Evolutionary conservation across 2,329 filamentous ascomycete genomes (phyloP).

Genomic region (Penicillium sp.): DNA sequence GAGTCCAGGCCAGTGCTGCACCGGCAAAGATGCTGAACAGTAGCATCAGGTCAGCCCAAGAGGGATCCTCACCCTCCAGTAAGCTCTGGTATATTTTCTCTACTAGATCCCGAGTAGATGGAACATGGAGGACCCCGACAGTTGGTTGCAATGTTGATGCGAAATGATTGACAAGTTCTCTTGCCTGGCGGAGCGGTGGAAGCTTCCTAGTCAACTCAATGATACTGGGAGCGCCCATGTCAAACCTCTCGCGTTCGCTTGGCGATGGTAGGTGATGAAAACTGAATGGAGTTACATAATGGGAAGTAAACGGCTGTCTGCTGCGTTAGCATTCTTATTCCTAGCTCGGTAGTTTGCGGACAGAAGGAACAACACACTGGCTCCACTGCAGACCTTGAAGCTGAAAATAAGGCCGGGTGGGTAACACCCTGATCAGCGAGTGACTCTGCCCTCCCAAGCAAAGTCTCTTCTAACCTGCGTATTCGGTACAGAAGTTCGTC

Average conservation of each 20-base stretch:
- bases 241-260: background rate
- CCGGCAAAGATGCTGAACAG: conserved; percentile 19
- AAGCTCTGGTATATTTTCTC: conserved; percentile 15
- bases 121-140: conserved; percentile 19
- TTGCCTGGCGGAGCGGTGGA: conserved; percentile 17
- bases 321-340: background rate
- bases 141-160: conserved; percentile 14
- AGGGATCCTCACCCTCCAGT: conserved; percentile 14
- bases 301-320: conserved; percentile 4
- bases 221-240: conserved; percentile 1
- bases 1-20: conserved; percentile 16
- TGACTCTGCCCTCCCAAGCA: conserved; percentile 1
- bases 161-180: conserved; percentile 16
- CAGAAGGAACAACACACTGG: background rate
- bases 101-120: conserved; percentile 10
- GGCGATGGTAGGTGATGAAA: conserved; percentile 4
- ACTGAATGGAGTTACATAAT: conserved; percentile 16
- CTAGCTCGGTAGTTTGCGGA: background rate
- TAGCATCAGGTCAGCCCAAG: conserved; percentile 13
- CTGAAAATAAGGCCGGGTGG: background rate
- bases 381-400: background rate
- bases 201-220: conserved; percentile 10
- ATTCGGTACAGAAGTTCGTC: conserved; percentile 15
- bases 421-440: too few species aligned
- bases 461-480: conserved; percentile 11